phyloP scores from a whole-genome alignment of 208 protist genomes.

The Leishmania tarentolae region DNA sequence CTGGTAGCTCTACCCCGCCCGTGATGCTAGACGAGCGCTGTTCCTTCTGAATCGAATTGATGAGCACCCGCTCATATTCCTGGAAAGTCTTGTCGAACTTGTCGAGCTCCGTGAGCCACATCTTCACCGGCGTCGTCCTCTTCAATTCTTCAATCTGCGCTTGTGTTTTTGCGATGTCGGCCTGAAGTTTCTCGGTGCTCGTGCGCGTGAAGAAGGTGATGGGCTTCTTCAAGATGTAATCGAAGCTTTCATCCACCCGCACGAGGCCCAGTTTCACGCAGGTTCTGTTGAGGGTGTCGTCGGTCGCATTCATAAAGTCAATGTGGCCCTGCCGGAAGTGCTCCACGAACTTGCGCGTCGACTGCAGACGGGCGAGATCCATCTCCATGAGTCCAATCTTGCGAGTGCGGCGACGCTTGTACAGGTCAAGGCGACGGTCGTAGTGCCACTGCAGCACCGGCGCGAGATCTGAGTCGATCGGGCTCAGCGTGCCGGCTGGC shows the following conservation, averaged over 20 bases:
- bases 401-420: conserved; percentile 82
- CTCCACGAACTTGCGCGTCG: conserved; percentile 84
- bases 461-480: conserved; percentile 72
- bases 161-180: conserved; percentile 62
- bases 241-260: conserved; percentile 74
- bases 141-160: conserved; percentile 75
- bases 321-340: conserved; percentile 84
- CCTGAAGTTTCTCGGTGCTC: conserved; percentile 76
- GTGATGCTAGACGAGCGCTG: conserved; percentile 50
- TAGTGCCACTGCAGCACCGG: conserved; percentile 92
- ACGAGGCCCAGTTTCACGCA: conserved; percentile 74
- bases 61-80: conserved; percentile 72
- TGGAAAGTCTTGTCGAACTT: conserved; percentile 84
- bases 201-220: conserved; percentile 90
- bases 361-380: conserved; percentile 70
- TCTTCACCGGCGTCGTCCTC: conserved; percentile 78
- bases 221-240: conserved; percentile 88
- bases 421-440: conserved; percentile 87
- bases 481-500: conserved; percentile 75
- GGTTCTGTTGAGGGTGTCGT: conserved; percentile 70
- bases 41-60: conserved; percentile 83
- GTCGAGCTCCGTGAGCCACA: conserved; percentile 92
- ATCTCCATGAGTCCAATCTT: conserved; percentile 72
- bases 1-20: conserved; percentile 46
- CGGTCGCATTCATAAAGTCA: conserved; percentile 81